Evolutionary conservation across 768 basidiomycete species (phyloP).

Genomic region (Galerina marginata): DNA sequence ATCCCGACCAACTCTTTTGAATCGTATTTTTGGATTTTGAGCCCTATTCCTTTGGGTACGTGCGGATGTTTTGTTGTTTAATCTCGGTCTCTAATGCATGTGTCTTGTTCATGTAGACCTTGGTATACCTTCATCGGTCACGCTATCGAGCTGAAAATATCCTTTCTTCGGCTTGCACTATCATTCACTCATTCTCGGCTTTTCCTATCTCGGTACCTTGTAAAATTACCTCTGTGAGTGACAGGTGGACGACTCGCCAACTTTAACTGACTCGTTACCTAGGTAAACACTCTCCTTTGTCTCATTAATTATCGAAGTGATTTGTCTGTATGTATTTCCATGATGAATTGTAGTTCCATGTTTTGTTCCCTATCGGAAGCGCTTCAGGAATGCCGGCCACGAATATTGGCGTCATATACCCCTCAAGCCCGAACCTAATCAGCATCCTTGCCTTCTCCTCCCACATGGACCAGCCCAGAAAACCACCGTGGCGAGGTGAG

Average conservation of each 20-base stretch:
- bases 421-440: slow-evolving; percentile 1
- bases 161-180: slow-evolving; percentile 2
- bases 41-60: not conserved
- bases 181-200: not conserved
- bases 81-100: not conserved
- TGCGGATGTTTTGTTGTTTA: not conserved
- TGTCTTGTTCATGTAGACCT: not conserved
- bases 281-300: not conserved
- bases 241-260: not conserved
- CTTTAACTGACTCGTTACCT: slow-evolving; percentile 1
- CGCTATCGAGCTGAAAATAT: slow-evolving; percentile 2
- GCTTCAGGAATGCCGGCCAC: not conserved
- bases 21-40: slow-evolving; percentile 31
- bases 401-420: not conserved
- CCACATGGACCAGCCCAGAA: slow-evolving; percentile 1
- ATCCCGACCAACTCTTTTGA: slow-evolving; percentile 25
- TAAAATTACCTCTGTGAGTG: slow-evolving; percentile 1
- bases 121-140: not conserved
- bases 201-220: not conserved
- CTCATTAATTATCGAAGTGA: not conserved
- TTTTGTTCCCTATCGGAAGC: slow-evolving; percentile 4
- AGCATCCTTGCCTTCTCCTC: slow-evolving; percentile 3
- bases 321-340: not conserved
- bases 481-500: not conserved
- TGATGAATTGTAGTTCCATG: not conserved